Conservation (phyloP, 176 grass and related monocot species). For the Pontederia paniculata region DNA sequence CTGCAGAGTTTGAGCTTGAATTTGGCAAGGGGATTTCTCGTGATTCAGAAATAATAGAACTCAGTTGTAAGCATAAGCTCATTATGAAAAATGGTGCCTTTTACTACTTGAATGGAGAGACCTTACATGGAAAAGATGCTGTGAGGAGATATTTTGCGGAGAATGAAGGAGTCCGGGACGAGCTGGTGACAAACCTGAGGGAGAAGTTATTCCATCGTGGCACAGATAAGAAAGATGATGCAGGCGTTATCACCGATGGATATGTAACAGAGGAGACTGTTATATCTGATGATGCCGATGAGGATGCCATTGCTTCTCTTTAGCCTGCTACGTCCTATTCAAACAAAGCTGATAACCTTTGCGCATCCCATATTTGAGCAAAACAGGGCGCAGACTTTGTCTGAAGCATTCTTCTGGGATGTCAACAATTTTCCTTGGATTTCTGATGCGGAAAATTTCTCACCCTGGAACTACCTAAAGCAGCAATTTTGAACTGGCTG, state of each 20-base stretch:
- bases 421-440: too few relatives aligned
- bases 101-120: slow-evolving; percentile 36
- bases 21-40: slow-evolving; percentile 84
- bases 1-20: slow-evolving; percentile 69
- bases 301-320: background rate
- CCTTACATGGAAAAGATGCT: slow-evolving; percentile 43
- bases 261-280: background rate
- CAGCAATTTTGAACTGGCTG: too few relatives aligned
- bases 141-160: slow-evolving; percentile 41
- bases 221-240: background rate
- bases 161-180: slow-evolving; percentile 41
- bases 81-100: slow-evolving; percentile 28
- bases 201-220: slow-evolving; percentile 24
- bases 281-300: background rate
- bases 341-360: too few relatives aligned
- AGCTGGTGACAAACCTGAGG: slow-evolving; percentile 41
- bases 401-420: too few relatives aligned
- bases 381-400: too few relatives aligned
- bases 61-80: slow-evolving; percentile 63
- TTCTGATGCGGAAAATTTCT: too few relatives aligned
- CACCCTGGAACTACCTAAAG: too few relatives aligned
- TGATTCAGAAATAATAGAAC: slow-evolving; percentile 63
- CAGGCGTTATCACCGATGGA: background rate
- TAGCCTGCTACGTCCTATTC: too few relatives aligned
- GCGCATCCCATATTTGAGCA: too few relatives aligned